Evolutionary conservation across 108 stramenopile species (phyloP).

Genomic region (Skeletonema potamos): DNA sequence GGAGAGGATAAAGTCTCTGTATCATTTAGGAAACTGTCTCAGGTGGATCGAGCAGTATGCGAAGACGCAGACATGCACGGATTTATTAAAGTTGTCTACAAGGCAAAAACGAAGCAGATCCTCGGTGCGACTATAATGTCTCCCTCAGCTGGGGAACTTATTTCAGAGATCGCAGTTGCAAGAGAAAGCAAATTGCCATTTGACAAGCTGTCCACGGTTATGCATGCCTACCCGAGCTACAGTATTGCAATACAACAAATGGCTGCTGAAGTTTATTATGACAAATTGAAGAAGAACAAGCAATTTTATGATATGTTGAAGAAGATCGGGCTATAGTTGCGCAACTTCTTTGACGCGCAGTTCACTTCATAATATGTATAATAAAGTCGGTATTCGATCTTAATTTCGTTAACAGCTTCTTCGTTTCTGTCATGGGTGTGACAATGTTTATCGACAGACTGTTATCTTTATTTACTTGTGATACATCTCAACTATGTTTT

Average conservation of each 20-base stretch:
- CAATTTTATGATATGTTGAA: slow-evolving; percentile 47
- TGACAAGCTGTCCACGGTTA: slow-evolving; percentile 54
- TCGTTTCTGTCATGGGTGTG: too few relatives aligned
- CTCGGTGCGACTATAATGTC: slow-evolving; percentile 64
- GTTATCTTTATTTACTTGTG: too few relatives aligned
- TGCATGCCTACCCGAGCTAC: slow-evolving; percentile 67
- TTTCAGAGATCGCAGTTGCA: slow-evolving; percentile 56
- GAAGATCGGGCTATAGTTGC: slow-evolving; percentile 42
- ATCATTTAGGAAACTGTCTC: slow-evolving; percentile 45
- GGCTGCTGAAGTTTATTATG: slow-evolving; percentile 65
- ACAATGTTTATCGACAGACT: too few relatives aligned
- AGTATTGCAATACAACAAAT: slow-evolving; percentile 57
- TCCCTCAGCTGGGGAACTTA: slow-evolving; percentile 64
- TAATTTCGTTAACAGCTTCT: too few relatives aligned
- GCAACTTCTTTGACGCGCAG: not conserved
- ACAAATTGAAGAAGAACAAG: slow-evolving; percentile 38
- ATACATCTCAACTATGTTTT: too few relatives aligned
- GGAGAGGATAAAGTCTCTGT: slow-evolving; percentile 65
- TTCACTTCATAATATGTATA: not conserved
- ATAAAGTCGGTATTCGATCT: too few relatives aligned
- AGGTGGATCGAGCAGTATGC: slow-evolving; percentile 54
- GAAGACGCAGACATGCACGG: slow-evolving; percentile 45
- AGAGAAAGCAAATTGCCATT: slow-evolving; percentile 44
- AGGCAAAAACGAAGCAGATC: slow-evolving; percentile 31
- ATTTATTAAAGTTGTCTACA: slow-evolving; percentile 59